Conservation (phyloP, 2,329 filamentous ascomycete genomes). For the Scopulariopsis brevicaulis region DNA sequence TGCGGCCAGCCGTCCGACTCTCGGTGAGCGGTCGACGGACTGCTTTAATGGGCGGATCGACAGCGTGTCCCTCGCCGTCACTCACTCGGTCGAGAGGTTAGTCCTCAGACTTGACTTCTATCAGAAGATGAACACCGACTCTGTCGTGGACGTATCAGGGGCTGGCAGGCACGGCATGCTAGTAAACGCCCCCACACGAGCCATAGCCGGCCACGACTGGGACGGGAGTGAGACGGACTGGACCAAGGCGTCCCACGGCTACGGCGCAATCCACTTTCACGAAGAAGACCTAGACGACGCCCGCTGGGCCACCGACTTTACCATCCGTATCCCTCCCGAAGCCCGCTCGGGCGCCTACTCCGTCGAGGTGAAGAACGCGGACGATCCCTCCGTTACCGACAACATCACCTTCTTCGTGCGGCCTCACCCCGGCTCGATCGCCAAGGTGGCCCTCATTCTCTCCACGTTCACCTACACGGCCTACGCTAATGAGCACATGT, state of each 20-base stretch:
- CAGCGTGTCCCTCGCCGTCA: slow-evolving; percentile 6
- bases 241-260: slow-evolving; percentile 19
- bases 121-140: slow-evolving; percentile 12
- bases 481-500: slow-evolving; percentile 25
- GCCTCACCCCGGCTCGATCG: slow-evolving; percentile 9
- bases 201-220: slow-evolving; percentile 19
- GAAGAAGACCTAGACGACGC: slow-evolving; percentile 25
- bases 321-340: slow-evolving; percentile 11
- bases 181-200: slow-evolving; percentile 20
- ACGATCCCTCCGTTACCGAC: slow-evolving; percentile 10
- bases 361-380: slow-evolving; percentile 12
- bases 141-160: slow-evolving; percentile 15
- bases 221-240: slow-evolving; percentile 18
- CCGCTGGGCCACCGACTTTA: slow-evolving; percentile 19
- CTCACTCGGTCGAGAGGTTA: slow-evolving; percentile 3
- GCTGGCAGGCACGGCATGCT: slow-evolving; percentile 13
- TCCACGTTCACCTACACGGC: slow-evolving; percentile 24
- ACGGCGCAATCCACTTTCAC: slow-evolving; percentile 25
- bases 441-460: slow-evolving; percentile 16
- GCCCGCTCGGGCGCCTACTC: slow-evolving; percentile 16
- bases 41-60: slow-evolving; percentile 12
- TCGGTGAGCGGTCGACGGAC: slow-evolving; percentile 1
- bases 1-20: slow-evolving; percentile 1
- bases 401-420: slow-evolving; percentile 21
- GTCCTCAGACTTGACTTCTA: slow-evolving; percentile 12